Conservation (phyloP, 2,329 filamentous ascomycete species). For the Metarhizium brunneum region DNA sequence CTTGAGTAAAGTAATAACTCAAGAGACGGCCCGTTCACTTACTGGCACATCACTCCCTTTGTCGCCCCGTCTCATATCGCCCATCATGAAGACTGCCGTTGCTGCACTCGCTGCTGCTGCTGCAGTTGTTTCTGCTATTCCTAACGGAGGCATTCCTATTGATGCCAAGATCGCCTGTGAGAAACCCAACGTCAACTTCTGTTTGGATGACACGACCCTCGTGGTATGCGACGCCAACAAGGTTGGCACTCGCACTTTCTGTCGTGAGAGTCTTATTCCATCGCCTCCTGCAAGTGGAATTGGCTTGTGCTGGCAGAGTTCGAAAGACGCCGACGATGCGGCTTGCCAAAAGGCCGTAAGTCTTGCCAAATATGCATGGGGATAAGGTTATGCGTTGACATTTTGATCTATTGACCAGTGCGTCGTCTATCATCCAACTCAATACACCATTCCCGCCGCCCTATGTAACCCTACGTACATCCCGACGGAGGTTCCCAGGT, state of each 20-base stretch:
- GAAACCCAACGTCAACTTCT: constrained; percentile 32
- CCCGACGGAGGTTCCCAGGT: not conserved
- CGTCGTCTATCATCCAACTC: constrained; percentile 31
- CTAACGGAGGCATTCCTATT: constrained; percentile 27
- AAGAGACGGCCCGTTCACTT: not conserved
- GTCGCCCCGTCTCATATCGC: not conserved
- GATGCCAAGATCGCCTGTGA: constrained; percentile 26
- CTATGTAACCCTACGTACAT: constrained; percentile 17
- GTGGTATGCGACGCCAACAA: constrained; percentile 31
- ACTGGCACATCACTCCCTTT: not conserved
- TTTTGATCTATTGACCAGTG: constrained; percentile 17
- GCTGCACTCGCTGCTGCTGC: constrained; percentile 21
- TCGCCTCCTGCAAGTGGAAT: constrained; percentile 28
- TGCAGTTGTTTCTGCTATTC: constrained; percentile 26
- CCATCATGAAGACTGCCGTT: constrained; percentile 25
- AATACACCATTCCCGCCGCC: constrained; percentile 27
- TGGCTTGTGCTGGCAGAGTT: constrained; percentile 32
- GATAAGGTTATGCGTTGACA: not conserved
- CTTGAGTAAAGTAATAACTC: too few relatives aligned
- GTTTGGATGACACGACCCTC: constrained; percentile 36
- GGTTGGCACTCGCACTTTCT: constrained; percentile 31
- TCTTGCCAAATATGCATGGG: not conserved
- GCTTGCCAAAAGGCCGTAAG: constrained; percentile 38
- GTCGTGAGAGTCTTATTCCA: constrained; percentile 34
- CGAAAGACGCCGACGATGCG: constrained; percentile 30